Base-by-base conservation (phyloP, 345 rosid genomes). In the Euphorbia lathyris region DNA sequence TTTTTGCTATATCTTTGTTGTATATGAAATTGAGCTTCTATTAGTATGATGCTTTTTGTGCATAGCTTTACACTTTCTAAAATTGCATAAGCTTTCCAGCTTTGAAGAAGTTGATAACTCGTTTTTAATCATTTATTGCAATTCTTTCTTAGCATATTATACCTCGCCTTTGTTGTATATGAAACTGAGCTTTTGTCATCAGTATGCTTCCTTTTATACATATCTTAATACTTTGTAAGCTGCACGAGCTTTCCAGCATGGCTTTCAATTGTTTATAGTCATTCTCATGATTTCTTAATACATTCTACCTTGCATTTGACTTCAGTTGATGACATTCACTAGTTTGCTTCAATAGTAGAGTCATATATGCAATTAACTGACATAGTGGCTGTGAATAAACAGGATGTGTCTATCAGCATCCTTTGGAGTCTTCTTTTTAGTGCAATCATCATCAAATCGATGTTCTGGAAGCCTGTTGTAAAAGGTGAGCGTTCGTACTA, bases 351-450 rank as follows among this genome's bases (percentile, higher is more conserved):
- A 8, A 22, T 22, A 22, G 9, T 63, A 32, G 52, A 27, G 34
- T 65, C 63, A 29, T 51, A 20, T 77, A 70, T 25, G 47, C 1
- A 4, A 50, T 43, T 71, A 68, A 62, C 82, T 81, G 57, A 77
- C 56, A 22, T 22, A 10, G 22, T 67, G 26, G 22, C 71, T 47
- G n/a, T 59, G 14, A 36, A 74, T 65, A 66, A 66, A 75, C 90
- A 92, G 94, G 87, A 80, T 17, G 66, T 73, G 76, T 83, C 87
- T 10, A 50, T 73, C 76, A 9, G 42, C 26, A 43, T 43, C 77
- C 62, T 80, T 68, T 83, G 86, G 90, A 78, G 85, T 80, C 77
- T 77, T 68, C 71, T 85, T 58, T 76, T 84, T 12, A 77, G 79
- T 77, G 93, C 79, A 74, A 67, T 83, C 43, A 65, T 89, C 58